Evolutionary conservation across 2,329 filamentous ascomycete species (phyloP), one percentile per base, ranked within the genome.

Genomic region (Botrytis fabae): DNA sequence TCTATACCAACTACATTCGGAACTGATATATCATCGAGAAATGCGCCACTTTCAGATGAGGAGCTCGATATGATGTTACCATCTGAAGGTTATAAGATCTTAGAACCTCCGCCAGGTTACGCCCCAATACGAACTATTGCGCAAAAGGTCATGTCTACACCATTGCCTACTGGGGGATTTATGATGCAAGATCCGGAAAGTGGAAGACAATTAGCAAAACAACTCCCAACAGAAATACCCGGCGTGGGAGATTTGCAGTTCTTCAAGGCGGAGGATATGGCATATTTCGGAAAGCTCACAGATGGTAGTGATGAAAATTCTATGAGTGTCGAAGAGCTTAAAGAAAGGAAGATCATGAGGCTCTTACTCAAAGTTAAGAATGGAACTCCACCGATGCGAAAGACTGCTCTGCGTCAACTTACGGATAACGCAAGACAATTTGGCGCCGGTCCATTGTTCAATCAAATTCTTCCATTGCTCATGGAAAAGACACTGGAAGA

Each of bases 401-500:
- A 99, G 87, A 99, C 96, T 51, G 96, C 96, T 38, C 88, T 99
- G 79, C 92, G 96, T 83, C 96, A 99, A 82, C 90, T 99, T 75
- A 99, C 96, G 28, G 96, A 99, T 82, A 99, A 99, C 82, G 96
- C 96, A 46, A 92, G 95, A 72, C 93, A 95, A 82, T 99, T 99
- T 81, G 96, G 96, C 75, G 95, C 96, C 51, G 95, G 94, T 0
- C 89, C 96, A 14, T 87, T 99, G 0, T 99, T 99, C 85, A 97
- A 98, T 81, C 96, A 99, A 82, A 98, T 99, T 77, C 88, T 99
- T 20, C 96, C 96, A 1, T 85, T 99, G 70, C 89, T 99, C 73
- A 99, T 99, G 96, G 96, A 99, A 84, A 98, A 97, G 84, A 96
- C 94, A 0, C 85, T 99, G 28, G 97, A 99, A 82, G 96, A 99